Conservation (phyloP, 108 stramenopile genomes). For the Phaeodactylum tricornutum region DNA sequence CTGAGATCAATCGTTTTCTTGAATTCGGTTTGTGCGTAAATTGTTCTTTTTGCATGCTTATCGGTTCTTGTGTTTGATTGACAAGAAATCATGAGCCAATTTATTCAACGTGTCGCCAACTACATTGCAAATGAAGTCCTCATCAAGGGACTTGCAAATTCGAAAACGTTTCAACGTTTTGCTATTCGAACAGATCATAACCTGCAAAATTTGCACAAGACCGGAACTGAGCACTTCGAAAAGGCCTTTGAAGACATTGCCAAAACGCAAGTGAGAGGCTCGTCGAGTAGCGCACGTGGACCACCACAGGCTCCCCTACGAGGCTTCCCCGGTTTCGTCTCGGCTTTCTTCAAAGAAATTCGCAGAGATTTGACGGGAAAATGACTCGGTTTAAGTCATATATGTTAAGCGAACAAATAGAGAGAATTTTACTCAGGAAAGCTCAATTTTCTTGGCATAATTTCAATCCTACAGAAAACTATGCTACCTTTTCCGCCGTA, state of each 20-base stretch:
- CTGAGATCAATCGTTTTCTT: too few relatives aligned
- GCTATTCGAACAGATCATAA: conserved; percentile 64
- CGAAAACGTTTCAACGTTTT: conserved; percentile 71
- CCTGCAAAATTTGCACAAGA: conserved; percentile 52
- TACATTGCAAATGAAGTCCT: conserved; percentile 78
- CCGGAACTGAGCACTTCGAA: conserved; percentile 52
- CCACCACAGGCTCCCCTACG: conserved; percentile 54
- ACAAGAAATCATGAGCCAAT: conserved; percentile 56
- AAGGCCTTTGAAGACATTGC: conserved; percentile 53
- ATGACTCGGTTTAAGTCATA: too few relatives aligned
- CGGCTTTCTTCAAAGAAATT: conserved; percentile 64
- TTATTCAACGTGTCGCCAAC: conserved; percentile 64
- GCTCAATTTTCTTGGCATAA: too few relatives aligned
- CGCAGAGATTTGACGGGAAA: conserved; percentile 51
- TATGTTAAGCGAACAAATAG: too few relatives aligned
- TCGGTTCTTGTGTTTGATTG: too few relatives aligned
- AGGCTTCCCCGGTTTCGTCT: conserved; percentile 67
- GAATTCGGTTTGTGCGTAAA: too few relatives aligned
- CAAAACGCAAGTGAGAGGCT: conserved; percentile 18
- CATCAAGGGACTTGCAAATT: conserved; percentile 77
- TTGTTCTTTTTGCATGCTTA: too few relatives aligned
- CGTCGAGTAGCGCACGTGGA: conserved; percentile 9
- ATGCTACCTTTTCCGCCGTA: too few relatives aligned
- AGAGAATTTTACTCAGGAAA: too few relatives aligned
- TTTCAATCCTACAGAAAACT: too few relatives aligned